Base-by-base conservation (phyloP, 495 filamentous ascomycete genomes). In the Neurospora sp. region DNA sequence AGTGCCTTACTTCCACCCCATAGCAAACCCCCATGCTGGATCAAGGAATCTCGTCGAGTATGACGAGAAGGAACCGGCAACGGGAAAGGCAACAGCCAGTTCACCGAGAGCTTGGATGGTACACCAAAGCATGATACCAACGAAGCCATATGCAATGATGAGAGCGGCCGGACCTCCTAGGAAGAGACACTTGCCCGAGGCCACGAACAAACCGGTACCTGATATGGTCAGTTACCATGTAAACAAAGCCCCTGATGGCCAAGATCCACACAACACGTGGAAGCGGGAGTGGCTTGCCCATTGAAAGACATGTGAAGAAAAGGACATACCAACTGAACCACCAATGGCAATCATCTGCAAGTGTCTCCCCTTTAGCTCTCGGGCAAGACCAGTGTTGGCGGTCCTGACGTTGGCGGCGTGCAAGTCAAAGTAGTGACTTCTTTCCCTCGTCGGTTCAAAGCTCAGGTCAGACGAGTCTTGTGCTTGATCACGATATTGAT, bases 291-390 rank as follows among this genome's bases (percentile, higher is more conserved):
- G 9, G 31, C 38, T 9, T 35, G 40, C 22, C 6, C 16, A 10
- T 16, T 61, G n/a, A 20, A 41, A 31, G 16, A 68, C n/a, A 18
- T 22, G 37, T 38, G 22, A 38, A 16, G 31, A 44, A 9, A 22
- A 69, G 16, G 31, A 71, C 84, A 69, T 88, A 91, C 95, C 95
- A 75, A 99, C 98, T 2, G 92, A 95, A 42, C 96, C 96, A 74
- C 94, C 94, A 75, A 97, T 96, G 8, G 94, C 94, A 85, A 97
- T 97, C 94, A 97, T 97, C 85, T 97, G 94, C 74, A 97, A 79
- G 85, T 98, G 94, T 48, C 94, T 87, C 18, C 91, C 89, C 81
- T 96, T 96, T 70, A 98, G 80, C 76, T 87, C 87, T 72, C 96
- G 84, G 69, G 91, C 87, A 39, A 99, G 85, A 18, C 90, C 90